Evolutionary conservation across 164 flowering plant species (phyloP), one percentile per base, ranked within the genome.

Genomic region (Vitis vinifera): DNA sequence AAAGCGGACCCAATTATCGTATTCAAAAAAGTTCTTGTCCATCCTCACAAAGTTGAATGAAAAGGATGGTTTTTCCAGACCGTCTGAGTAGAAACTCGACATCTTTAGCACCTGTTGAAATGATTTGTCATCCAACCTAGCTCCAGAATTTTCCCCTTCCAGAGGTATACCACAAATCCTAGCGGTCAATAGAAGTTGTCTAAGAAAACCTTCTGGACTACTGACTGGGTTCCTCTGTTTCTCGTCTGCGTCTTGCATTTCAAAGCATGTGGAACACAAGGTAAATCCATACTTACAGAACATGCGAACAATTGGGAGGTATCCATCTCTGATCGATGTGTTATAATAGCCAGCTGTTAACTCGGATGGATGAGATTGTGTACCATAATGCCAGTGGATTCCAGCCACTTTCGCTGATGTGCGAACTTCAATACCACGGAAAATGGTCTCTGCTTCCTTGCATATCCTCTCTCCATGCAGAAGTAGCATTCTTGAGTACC

Each of bases 341-440:
- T 89, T 89, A 75, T 87, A 87, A 57, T 87, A 88, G 13, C 97
- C 91, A 55, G 94, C 86, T 12, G 91, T 88, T 47, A 88, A 51
- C 76, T 90, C 93, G 11, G 92, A 76, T 15, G 92, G 81, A 67
- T 86, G 92, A 51, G 91, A 86, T 44, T 69, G 23, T 19, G 88
- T 81, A 12, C 66, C 58, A 52, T 87, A 89, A 37, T 83, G 88
- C 89, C 91, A 88, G 76, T 87, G 86, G 31, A 86, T 76, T 12
- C 78, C 85, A n/a, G 86, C 84, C 13, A 92, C 72, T 75, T 92
- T 91, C 9, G 78, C 90, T 3, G 86, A 86, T 30, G 76, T 62
- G 47, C 59, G 71, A 27, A 80, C 82, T 62, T 79, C 80, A 51
- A 78, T 78, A 31, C 81, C 90, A 49, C 75, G 59, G 64, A 90